Evolutionary conservation across 495 filamentous ascomycete species (phyloP), one percentile per base, ranked within the genome.

Genomic region (Penicillium pulvis): DNA sequence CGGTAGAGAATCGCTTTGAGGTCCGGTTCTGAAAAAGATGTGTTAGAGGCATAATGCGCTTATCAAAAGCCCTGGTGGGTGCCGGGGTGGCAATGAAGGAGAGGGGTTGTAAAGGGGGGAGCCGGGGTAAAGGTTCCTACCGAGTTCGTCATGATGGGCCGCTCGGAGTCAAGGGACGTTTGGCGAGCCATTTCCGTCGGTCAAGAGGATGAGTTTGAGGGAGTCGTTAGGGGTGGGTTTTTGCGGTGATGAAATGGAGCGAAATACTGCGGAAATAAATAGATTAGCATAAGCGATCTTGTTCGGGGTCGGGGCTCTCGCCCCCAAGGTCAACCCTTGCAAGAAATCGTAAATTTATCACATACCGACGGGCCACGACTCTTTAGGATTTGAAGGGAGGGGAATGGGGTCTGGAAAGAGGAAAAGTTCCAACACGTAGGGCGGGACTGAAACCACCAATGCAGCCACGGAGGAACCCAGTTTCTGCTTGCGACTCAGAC

Each of bases 1-100:
- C 89, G 55, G 90, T 92, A 69, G 89, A 93, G 74, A 90, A 86
- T 68, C 92, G 87, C 66, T 88, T 84, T 4, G 90, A 92, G 59
- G 83, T 81, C 65, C 88, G 89, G 64, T 81, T 80, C 71, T 86
- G 47, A 12, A 49, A 56, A 33, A 66, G 70, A 64, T 26, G 44
- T 42, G 51, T 53, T 53, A 53, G 51, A 52, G 20, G 39, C 23
- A 53, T 53, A 2, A 17, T 53, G 39, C 51, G 33, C 46, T 31
- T 24, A 20, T 23, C 19, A 12, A 26, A 39, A n/a, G 19, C 12
- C 9, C 20, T 36, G 33, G 24, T 39, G 36, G 36, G 23, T 43
- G 51, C 9, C 35, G 42, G 50, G 8, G 23, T 30, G 20, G 16
- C 2, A 41, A 48, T 28, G 39, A n/a, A 49, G 8, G 42, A 55